Evolutionary conservation across 257 asterid genomes (phyloP), one percentile per base, ranked within the genome.

Genomic region (Vinca minor): DNA sequence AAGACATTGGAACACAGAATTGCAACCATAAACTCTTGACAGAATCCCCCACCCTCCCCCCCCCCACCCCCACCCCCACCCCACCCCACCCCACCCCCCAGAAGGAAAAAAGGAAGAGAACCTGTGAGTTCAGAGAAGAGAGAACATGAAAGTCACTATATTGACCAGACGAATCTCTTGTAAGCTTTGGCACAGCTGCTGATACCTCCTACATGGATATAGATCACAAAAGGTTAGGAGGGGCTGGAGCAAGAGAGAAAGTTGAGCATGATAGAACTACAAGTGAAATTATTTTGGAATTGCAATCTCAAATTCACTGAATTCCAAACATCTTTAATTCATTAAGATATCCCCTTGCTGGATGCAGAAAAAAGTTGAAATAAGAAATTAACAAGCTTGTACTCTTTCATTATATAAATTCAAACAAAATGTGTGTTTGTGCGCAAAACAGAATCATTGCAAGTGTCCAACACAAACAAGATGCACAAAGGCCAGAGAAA

Each of bases 101-200:
- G 38, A 60, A 26, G 58, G 57, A 31, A 18, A 58, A 59, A 66
- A 54, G 68, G 46, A 35, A 59, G 57, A 62, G 34, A 62, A 84
- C 98, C 96, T 92, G 96, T 60, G 96, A 89, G 67, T 89, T 89
- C 63, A 92, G 80, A 21, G 96, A 92, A 69, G 98, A 89, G 62
- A 92, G 91, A 75, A 92, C 78, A 81, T 79, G 87, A 76, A 92
- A 92, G 82, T 92, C 98, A 78, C 96, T 89, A 64, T 87, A 84
- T 59, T 87, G 96, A 65, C 96, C 96, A 75, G 98, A 85, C 66
- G 91, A 83, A 75, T 92, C 96, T 74, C 95, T 87, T 47, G 89
- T 81, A 68, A 85, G 87, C 84, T 83, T 89, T 31, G 94, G 89
- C 62, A 81, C 93, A 72, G 84, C 82, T 54, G 84, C 68, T 11